A percentile compares a stretch with the other conserved stretches of the same genome.
These are phyloP conservation scores for Amanita pseudoporphyria DNA, from an alignment of 768 basidiomycete species.

Conservation along the genomic window DNA sequence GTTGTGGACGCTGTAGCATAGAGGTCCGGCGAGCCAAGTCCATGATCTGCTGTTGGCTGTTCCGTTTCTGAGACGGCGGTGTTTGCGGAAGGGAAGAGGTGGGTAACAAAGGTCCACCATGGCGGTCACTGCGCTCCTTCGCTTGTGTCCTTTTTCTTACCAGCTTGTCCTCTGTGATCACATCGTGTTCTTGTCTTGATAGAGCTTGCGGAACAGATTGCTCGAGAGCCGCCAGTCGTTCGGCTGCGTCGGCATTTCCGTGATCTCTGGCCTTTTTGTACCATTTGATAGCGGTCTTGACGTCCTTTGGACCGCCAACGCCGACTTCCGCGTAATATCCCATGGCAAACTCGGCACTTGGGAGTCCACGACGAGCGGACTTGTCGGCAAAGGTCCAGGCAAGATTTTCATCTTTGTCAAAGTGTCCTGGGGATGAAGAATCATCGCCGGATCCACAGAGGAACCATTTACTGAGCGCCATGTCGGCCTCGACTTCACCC, in stretches of 20 bases:
- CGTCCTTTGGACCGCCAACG: slow-evolving; percentile 60
- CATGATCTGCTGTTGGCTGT: slow-evolving; percentile 3
- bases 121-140: slow-evolving; percentile 41
- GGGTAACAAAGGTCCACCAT: slow-evolving; percentile 4
- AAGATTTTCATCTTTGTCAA: slow-evolving; percentile 81
- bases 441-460: slow-evolving; percentile 60
- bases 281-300: slow-evolving; percentile 65
- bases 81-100: neutral
- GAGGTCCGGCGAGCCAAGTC: slow-evolving; percentile 6
- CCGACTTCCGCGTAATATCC: slow-evolving; percentile 95
- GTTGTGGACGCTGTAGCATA: slow-evolving; percentile 9
- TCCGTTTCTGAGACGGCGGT: slow-evolving; percentile 9
- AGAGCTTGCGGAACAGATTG: slow-evolving; percentile 53
- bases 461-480: slow-evolving; percentile 98
- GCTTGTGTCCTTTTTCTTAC: slow-evolving; percentile 75
- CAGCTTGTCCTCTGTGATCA: slow-evolving; percentile 67
- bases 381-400: slow-evolving; percentile 90
- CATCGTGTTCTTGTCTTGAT: slow-evolving; percentile 73
- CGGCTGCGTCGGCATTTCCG: slow-evolving; percentile 72
- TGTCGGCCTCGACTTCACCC: slow-evolving; percentile 88
- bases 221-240: slow-evolving; percentile 62
- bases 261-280: slow-evolving; percentile 74
- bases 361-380: slow-evolving; percentile 62
- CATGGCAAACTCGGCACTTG: slow-evolving; percentile 89
- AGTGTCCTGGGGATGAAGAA: slow-evolving; percentile 32